These are phyloP conservation scores for Daldinia childiae DNA, from an alignment of 495 filamentous ascomycete species.

Conservation along the genomic window DNA sequence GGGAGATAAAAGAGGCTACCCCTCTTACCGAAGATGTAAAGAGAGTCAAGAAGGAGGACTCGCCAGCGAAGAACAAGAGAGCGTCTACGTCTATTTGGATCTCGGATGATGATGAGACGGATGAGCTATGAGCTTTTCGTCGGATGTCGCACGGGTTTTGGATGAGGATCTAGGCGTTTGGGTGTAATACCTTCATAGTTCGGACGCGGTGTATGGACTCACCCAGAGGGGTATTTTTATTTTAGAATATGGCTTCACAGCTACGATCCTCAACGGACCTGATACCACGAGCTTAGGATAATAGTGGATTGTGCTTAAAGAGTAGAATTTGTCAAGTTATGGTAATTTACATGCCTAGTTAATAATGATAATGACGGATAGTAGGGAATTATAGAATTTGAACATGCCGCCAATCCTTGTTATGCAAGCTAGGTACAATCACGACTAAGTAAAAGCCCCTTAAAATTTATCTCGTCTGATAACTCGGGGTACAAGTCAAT, in stretches of 20 bases:
- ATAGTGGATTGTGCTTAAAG: not conserved
- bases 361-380: too few species aligned
- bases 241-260: not conserved
- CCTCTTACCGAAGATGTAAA: not conserved
- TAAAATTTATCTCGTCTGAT: not conserved
- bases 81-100: conserved; percentile 41
- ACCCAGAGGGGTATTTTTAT: not conserved
- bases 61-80: conserved; percentile 8
- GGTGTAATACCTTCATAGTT: too few species aligned
- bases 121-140: conserved; percentile 38
- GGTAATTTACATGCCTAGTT: not conserved
- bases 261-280: not conserved
- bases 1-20: conserved; percentile 1
- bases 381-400: too few species aligned
- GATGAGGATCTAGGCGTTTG: not conserved
- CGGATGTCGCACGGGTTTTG: not conserved
- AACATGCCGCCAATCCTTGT: too few species aligned
- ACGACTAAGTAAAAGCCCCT: not conserved
- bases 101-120: conserved; percentile 43
- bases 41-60: conserved; percentile 15
- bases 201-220: too few species aligned
- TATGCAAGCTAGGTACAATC: too few species aligned
- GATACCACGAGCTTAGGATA: not conserved
- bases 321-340: not conserved
- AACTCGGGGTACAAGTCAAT: not conserved